A percentile compares a stretch with the other conserved stretches of the same genome.
Conservation (phyloP, 2,329 filamentous ascomycete genomes). For the Bipolaris sorokiniana region DNA sequence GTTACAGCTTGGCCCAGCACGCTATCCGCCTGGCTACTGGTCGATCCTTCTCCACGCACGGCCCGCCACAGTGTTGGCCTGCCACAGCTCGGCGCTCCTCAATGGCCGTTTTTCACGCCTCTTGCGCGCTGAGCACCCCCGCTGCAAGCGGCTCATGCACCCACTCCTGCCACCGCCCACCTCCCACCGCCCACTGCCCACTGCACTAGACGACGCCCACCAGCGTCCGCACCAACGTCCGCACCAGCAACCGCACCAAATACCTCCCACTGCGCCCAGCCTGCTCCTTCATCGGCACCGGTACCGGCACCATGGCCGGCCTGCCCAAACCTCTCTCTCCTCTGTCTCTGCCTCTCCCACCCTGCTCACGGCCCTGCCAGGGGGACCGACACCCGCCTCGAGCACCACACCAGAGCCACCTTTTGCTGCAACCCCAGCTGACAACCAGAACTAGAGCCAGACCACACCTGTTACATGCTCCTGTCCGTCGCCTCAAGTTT, state of each 20-base stretch:
- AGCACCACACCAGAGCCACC: constrained; percentile 15
- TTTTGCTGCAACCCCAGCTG: constrained; percentile 14
- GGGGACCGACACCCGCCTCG: constrained; percentile 23
- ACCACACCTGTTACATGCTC: constrained; percentile 1
- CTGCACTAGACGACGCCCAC: too few species aligned
- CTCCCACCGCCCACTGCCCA: too few species aligned
- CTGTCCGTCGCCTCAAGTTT: constrained; percentile 10
- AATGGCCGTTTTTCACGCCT: constrained; percentile 36
- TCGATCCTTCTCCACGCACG: constrained; percentile 37
- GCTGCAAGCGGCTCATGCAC: constrained; percentile 30
- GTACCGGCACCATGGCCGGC: not conserved
- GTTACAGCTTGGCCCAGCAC: constrained; percentile 17
- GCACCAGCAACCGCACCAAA: too few species aligned
- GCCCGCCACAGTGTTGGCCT: constrained; percentile 28
- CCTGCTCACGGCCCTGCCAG: constrained; percentile 18
- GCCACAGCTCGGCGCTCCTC: constrained; percentile 31
- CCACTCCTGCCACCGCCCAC: constrained; percentile 9
- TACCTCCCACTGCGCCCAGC: constrained; percentile 30
- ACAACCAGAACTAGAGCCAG: constrained; percentile 17
- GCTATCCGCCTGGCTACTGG: constrained; percentile 26
- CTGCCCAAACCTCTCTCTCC: not conserved
- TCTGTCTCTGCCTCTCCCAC: constrained; percentile 6
- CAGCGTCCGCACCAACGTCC: too few species aligned
- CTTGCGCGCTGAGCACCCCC: constrained; percentile 19
- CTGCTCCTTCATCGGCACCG: constrained; percentile 17